Evolutionary conservation across 495 filamentous ascomycete species (phyloP).

Genomic region (Aspergillus cristatus): DNA sequence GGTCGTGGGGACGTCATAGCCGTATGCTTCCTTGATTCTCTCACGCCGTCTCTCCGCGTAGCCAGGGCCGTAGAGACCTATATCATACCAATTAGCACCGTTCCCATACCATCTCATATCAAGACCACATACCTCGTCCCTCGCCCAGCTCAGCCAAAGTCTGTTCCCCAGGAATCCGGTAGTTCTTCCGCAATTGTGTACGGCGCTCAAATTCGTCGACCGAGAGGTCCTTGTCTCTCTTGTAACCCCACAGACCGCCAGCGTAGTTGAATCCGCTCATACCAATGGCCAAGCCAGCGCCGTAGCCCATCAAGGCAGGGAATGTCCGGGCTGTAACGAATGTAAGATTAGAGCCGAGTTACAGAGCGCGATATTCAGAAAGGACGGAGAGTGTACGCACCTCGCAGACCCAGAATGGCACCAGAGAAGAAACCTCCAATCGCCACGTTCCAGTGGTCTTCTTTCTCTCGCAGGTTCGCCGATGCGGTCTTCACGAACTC

Average conservation of each 20-base stretch:
- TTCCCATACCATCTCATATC: too few species aligned
- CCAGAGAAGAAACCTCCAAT: constrained; percentile 69
- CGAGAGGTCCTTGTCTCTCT: constrained; percentile 38
- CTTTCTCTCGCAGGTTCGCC: constrained; percentile 68
- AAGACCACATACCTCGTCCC: constrained; percentile 59
- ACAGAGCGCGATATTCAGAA: too few species aligned
- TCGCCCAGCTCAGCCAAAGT: constrained; percentile 79
- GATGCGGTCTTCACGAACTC: constrained; percentile 63
- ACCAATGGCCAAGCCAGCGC: constrained; percentile 51
- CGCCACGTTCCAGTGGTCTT: constrained; percentile 61
- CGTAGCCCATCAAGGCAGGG: constrained; percentile 71
- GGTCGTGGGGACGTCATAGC: constrained; percentile 62
- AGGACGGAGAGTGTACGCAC: constrained; percentile 30
- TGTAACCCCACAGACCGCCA: constrained; percentile 57
- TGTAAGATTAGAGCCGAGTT: constrained; percentile 8
- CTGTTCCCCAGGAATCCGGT: constrained; percentile 69
- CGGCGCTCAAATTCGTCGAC: constrained; percentile 78
- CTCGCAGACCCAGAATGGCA: constrained; percentile 53
- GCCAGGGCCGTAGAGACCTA: constrained; percentile 74
- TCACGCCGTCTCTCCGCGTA: constrained; percentile 80
- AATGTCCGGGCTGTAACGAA: constrained; percentile 65
- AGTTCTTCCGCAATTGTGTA: constrained; percentile 62
- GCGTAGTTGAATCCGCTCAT: constrained; percentile 69
- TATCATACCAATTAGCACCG: constrained; percentile 16
- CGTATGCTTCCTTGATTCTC: constrained; percentile 83